phyloP scores from a whole-genome alignment of 495 filamentous ascomycete genomes.

The Hypoxylon subgilvum region DNA sequence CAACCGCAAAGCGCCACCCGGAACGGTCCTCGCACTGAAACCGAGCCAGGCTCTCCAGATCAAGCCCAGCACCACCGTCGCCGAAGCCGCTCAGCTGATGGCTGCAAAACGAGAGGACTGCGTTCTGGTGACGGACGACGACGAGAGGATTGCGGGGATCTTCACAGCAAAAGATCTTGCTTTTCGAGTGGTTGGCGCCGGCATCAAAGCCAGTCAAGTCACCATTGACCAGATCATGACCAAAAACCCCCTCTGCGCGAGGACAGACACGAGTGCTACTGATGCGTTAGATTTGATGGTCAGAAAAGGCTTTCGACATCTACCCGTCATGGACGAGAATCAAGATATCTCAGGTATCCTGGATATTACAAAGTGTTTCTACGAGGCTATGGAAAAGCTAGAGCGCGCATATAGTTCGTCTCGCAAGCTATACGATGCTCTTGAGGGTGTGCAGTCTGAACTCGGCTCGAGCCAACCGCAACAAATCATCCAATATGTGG shows the following conservation, averaged over 20 bases:
- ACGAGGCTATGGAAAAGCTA: constrained; percentile 99
- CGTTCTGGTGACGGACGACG: constrained; percentile 97
- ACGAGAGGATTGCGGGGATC: constrained; percentile 96
- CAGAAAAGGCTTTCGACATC: constrained; percentile 93
- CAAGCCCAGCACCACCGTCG: constrained; percentile 91
- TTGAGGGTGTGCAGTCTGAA: constrained; percentile 98
- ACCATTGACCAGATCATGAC: constrained; percentile 99
- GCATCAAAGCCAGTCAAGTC: constrained; percentile 86
- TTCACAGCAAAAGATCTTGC: constrained; percentile 99
- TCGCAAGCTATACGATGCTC: constrained; percentile 91
- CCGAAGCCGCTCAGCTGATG: constrained; percentile 98
- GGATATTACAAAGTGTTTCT: constrained; percentile 99
- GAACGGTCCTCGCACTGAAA: constrained; percentile 91
- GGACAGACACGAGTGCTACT: constrained; percentile 97
- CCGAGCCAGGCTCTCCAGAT: constrained; percentile 97
- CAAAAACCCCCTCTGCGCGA: constrained; percentile 95
- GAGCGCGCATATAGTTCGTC: constrained; percentile 97
- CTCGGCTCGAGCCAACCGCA: constrained; percentile 94
- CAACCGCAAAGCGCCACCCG: constrained; percentile 91
- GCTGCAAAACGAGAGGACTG: constrained; percentile 98
- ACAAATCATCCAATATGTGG: constrained; percentile 98
- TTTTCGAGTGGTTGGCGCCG: constrained; percentile 91
- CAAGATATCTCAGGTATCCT: constrained; percentile 98
- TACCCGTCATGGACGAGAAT: constrained; percentile 99
- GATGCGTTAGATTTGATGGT: constrained; percentile 98